Conservation (phyloP, 73 alveolate genomes). For the Diophrys sp. region DNA sequence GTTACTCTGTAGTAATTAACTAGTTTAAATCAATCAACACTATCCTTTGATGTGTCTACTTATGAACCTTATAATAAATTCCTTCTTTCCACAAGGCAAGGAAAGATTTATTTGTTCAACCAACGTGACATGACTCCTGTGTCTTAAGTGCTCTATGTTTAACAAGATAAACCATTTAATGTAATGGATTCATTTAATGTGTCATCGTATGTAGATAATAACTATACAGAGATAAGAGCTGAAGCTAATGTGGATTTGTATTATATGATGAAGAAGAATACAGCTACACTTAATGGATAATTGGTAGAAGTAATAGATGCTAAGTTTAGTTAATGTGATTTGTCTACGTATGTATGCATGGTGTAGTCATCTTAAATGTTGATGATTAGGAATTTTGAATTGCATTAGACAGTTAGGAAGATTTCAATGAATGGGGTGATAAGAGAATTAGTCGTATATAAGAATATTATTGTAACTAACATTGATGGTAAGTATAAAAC, state of each 20-base stretch:
- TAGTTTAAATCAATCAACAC: slow-evolving; percentile 21
- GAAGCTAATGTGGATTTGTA: slow-evolving; percentile 51
- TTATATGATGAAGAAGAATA: slow-evolving; percentile 44
- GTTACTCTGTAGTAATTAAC: slow-evolving; percentile 36
- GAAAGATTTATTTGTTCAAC: slow-evolving; percentile 53
- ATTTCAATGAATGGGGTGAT: slow-evolving; percentile 26
- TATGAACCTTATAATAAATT: slow-evolving; percentile 62
- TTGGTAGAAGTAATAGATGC: slow-evolving; percentile 29
- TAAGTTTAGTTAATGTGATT: slow-evolving; percentile 34
- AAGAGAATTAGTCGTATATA: slow-evolving; percentile 6
- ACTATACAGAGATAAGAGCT: slow-evolving; percentile 39
- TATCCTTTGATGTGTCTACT: slow-evolving; percentile 44
- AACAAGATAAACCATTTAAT: slow-evolving; percentile 57
- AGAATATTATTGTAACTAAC: slow-evolving; percentile 32
- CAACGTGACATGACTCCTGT: slow-evolving; percentile 45
- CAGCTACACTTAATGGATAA: slow-evolving; percentile 29
- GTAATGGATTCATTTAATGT: slow-evolving; percentile 63
- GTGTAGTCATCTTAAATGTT: slow-evolving; percentile 24
- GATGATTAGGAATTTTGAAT: slow-evolving; percentile 58
- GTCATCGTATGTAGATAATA: slow-evolving; percentile 51
- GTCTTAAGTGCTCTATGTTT: slow-evolving; percentile 41
- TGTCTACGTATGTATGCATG: slow-evolving; percentile 31
- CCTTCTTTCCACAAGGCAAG: slow-evolving; percentile 45
- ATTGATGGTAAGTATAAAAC: slow-evolving; percentile 2
- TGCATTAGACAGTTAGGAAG: slow-evolving; percentile 39